Percentiles rank a stretch among this genome's conserved stretches.
Evolutionary conservation across 192 early-diverging fungal genomes (phyloP).

Genomic region (Gigaspora rosea): DNA sequence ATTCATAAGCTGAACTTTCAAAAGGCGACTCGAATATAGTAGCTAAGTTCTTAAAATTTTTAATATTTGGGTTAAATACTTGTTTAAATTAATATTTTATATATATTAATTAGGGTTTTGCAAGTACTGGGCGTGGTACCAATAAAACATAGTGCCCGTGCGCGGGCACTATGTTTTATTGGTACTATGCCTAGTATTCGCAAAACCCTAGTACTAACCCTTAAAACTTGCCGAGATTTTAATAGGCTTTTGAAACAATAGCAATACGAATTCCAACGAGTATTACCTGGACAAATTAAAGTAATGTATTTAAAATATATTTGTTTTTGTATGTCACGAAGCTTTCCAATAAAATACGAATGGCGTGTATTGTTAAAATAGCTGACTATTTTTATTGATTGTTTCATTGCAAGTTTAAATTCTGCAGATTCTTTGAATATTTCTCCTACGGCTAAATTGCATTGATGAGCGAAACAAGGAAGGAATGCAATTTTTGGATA

Average conservation of each 20-base stretch:
- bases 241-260: conserved; percentile 10
- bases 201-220: neutral
- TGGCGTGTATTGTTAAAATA: conserved; percentile 18
- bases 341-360: conserved; percentile 28
- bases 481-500: conserved; percentile 1
- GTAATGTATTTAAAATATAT: conserved; percentile 12
- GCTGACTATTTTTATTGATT: neutral
- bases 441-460: neutral
- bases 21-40: too few relatives aligned
- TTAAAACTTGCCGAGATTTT: neutral
- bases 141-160: too few relatives aligned
- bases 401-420: neutral
- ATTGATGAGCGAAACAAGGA: conserved; percentile 14
- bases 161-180: too few relatives aligned
- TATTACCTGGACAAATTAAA: neutral
- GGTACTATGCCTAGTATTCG: too few relatives aligned
- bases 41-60: too few relatives aligned
- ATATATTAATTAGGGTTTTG: too few relatives aligned
- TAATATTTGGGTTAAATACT: too few relatives aligned
- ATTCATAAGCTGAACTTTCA: too few relatives aligned
- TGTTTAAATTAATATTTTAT: too few relatives aligned
- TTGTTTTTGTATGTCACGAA: neutral
- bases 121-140: too few relatives aligned
- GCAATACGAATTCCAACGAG: conserved; percentile 10
- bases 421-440: conserved; percentile 20